These are phyloP conservation scores for Pharus latifolius DNA, from an alignment of 176 grass and related monocot species.

Conservation along the genomic window DNA sequence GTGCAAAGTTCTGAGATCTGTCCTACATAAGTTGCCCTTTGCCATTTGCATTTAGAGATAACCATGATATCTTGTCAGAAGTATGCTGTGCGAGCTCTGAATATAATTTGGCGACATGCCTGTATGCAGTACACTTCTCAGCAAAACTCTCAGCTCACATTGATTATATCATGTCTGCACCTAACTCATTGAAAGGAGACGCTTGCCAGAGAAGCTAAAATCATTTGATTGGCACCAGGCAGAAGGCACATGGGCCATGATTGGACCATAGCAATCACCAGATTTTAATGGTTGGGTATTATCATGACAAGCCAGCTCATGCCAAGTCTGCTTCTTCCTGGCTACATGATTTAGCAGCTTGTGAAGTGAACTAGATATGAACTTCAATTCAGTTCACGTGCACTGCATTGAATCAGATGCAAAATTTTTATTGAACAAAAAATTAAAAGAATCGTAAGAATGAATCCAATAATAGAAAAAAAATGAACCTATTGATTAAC, in stretches of 20 bases:
- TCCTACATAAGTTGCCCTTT: background rate
- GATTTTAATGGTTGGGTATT: background rate
- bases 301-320: background rate
- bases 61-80: background rate
- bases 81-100: background rate
- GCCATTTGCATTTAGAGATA: background rate
- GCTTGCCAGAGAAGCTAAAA: background rate
- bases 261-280: background rate
- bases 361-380: background rate
- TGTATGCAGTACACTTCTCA: background rate
- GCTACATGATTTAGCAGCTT: background rate
- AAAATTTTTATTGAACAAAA: background rate
- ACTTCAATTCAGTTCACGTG: background rate
- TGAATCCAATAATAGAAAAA: too few species aligned
- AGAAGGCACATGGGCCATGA: background rate
- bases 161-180: background rate
- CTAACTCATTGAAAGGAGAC: background rate
- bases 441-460: too few species aligned
- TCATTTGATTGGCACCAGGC: background rate
- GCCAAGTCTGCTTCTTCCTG: background rate
- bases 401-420: background rate
- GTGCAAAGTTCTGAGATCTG: too few species aligned
- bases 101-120: background rate
- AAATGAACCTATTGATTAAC: too few species aligned
- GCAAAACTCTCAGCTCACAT: background rate